Base-by-base conservation (phyloP, 208 protist species). In the Phytomonas francai region DNA sequence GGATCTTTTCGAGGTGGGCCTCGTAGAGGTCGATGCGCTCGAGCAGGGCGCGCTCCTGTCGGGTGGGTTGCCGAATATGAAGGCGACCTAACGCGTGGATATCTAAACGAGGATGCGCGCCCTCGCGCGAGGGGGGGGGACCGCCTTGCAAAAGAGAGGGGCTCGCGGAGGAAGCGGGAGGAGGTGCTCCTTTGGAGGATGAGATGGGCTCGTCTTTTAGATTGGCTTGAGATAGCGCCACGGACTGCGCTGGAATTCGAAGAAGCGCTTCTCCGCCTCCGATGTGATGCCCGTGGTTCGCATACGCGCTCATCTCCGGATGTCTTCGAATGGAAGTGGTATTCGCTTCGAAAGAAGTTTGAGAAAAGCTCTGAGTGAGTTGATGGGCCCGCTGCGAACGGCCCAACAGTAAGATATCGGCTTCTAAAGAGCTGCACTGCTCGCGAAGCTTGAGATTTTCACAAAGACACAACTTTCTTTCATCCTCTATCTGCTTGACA, bases 1-100 rank as follows among this genome's bases (percentile, higher is more conserved):
- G 76, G 70, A 86, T 80, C 49, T 87, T 63, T 0, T 69, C 66
- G 45, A 91, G 65, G 36, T 83, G 67, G 59, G 70, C 67, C 59
- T 85, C 75, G 67, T 87, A 91, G 30, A 89, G 56, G 16, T 75
- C 73, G 32, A 90, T 76, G 14, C 85, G 83, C 28, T 91, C 73
- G 3, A 81, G 69, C 27, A 94, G 64, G 59, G 85, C 64, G 27
- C 72, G 76, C 60, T 93, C 84, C 59, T 93, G 87, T 4, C 75
- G 72, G 28, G 75, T 79, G 16, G 87, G 84, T 45, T 88, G 80
- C 14, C 76, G 73, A 16, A 93, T 71, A 19, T 72, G 73, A 16
- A 92, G 82, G n/a, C 78, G 80, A 5, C 75, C 73, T 32, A 89
- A 68, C 0, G 77, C 61, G 25, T 77, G 77, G 29, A 88, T 77